Percentiles rank a stretch among this genome's conserved stretches.
phyloP scores from a whole-genome alignment of 2,329 filamentous ascomycete genomes.

The Fusarium mangiferae region DNA sequence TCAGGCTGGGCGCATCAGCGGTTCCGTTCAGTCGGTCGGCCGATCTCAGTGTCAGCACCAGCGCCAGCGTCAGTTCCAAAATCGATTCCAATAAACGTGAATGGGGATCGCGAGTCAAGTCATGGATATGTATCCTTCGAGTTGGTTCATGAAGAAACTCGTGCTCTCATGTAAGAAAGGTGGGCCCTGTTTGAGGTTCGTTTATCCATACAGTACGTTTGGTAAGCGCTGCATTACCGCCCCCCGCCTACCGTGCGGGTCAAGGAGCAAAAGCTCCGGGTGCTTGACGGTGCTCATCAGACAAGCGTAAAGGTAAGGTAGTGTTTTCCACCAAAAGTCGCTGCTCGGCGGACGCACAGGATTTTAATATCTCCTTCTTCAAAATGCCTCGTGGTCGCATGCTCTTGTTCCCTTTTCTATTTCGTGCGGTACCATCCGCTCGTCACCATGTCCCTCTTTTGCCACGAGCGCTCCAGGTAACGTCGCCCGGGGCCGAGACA shows the following conservation, averaged over 20 bases:
- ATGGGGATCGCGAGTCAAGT: not conserved
- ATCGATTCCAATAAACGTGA: not conserved
- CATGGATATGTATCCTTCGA: not conserved
- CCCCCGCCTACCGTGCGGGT: constrained; percentile 45
- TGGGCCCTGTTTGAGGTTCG: constrained; percentile 16
- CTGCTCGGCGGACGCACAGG: constrained; percentile 44
- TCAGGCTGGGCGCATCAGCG: not conserved
- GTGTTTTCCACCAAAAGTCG: constrained; percentile 41
- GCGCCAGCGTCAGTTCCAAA: not conserved
- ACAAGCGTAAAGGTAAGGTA: constrained; percentile 31
- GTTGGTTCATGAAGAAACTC: constrained; percentile 3
- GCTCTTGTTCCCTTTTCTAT: constrained; percentile 25
- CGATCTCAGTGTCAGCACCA: not conserved
- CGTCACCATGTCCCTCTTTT: constrained; percentile 39
- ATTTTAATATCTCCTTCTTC: constrained; percentile 42
- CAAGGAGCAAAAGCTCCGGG: constrained; percentile 52
- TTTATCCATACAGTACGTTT: constrained; percentile 30
- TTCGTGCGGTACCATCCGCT: constrained; percentile 31
- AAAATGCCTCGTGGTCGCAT: constrained; percentile 48
- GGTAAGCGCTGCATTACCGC: constrained; percentile 47
- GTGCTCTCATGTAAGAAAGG: constrained; percentile 25
- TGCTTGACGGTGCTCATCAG: constrained; percentile 41
- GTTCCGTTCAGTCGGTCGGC: constrained; percentile 2
- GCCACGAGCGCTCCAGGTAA: constrained; percentile 41
- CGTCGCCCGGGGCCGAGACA: constrained; percentile 34